phyloP scores from a whole-genome alignment of 2,329 filamentous ascomycete species.

The Decorospora gaudefroyi region DNA sequence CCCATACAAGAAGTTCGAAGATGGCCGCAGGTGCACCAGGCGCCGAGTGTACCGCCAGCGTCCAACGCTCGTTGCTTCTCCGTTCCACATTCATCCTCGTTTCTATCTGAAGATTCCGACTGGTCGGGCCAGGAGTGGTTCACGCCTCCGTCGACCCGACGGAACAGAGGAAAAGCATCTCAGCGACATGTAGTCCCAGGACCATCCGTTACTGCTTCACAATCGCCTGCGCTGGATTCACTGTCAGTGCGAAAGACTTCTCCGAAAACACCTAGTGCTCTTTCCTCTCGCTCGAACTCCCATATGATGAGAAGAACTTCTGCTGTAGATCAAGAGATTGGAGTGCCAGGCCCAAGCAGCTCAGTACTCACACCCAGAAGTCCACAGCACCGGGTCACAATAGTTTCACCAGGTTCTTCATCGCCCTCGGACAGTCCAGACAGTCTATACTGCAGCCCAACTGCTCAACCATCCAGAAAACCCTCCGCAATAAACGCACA shows the following conservation, averaged over 20 bases:
- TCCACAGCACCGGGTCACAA: neutral
- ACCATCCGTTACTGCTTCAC: neutral
- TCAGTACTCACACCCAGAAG: neutral
- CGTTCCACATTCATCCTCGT: neutral
- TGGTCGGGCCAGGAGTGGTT: constrained; percentile 21
- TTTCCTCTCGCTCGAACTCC: neutral
- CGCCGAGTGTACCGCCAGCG: neutral
- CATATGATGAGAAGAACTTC: neutral
- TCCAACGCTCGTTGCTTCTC: neutral
- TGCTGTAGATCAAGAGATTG: neutral
- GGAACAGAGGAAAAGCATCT: constrained; percentile 3
- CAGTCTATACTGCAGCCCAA: neutral
- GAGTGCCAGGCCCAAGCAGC: neutral
- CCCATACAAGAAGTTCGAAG: constrained; percentile 2
- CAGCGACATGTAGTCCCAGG: neutral
- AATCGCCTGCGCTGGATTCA: neutral
- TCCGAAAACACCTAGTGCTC: neutral
- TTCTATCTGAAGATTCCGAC: constrained; percentile 4
- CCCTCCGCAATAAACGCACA: neutral
- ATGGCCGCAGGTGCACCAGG: constrained; percentile 4
- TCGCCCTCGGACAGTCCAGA: neutral
- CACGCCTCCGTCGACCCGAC: constrained; percentile 19
- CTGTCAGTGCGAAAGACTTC: neutral
- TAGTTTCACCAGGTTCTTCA: neutral
- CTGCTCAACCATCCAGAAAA: neutral